phyloP scores from a whole-genome alignment of 257 asterid genomes.

The Jaltomata sinuosa region DNA sequence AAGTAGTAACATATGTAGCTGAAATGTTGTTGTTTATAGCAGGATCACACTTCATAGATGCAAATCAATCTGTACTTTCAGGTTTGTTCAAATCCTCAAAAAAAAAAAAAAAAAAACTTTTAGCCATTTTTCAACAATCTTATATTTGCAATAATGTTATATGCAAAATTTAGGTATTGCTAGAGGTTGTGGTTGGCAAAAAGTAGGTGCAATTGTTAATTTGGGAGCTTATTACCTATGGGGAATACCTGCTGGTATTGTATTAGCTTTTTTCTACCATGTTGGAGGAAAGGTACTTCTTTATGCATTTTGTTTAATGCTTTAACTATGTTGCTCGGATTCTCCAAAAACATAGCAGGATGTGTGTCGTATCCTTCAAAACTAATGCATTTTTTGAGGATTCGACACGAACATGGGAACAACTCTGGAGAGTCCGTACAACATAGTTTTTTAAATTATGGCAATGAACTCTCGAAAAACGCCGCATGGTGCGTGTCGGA shows the following conservation, averaged over 20 bases:
- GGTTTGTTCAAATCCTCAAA: conserved; percentile 3
- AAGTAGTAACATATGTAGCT: conserved; percentile 38
- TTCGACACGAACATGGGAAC: not conserved
- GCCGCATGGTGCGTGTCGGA: not conserved
- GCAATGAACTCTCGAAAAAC: not conserved
- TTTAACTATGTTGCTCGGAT: not conserved
- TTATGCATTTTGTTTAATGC: not conserved
- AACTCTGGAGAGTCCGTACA: not conserved
- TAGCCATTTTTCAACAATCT: not conserved
- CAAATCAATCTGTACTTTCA: conserved; percentile 28
- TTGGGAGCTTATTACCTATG: conserved; percentile 51
- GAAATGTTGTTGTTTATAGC: conserved; percentile 52
- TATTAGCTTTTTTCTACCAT: conserved; percentile 42
- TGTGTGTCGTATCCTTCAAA: not conserved
- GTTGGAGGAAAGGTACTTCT: conserved; percentile 57
- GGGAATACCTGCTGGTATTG: conserved; percentile 47
- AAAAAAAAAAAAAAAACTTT: no score
- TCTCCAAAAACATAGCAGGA: not conserved
- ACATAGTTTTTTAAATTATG: not conserved
- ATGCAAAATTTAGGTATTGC: not conserved
- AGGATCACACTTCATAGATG: conserved; percentile 43
- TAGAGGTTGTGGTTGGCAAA: conserved; percentile 73
- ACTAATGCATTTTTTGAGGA: not conserved
- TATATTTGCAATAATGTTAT: conserved; percentile 20
- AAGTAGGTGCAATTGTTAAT: conserved; percentile 56